Conservation (phyloP, 495 filamentous ascomycete genomes). For the Wilcoxina mikolae region DNA sequence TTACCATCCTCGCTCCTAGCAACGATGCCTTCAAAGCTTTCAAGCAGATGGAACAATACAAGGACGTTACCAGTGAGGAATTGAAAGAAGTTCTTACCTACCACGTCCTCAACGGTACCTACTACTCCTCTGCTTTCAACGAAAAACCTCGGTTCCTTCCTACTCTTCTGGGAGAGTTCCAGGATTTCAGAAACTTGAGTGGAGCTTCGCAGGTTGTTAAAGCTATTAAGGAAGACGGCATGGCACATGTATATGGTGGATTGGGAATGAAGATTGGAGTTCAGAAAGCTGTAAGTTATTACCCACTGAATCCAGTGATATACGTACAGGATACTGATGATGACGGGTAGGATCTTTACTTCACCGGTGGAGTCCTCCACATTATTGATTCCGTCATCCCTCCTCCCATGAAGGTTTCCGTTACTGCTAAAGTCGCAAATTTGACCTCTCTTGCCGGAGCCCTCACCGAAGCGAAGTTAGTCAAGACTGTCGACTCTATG, state of each 20-base stretch:
- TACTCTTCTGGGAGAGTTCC: constrained; percentile 38
- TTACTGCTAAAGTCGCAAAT: constrained; percentile 37
- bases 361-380: constrained; percentile 50
- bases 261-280: constrained; percentile 30
- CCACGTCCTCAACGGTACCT: constrained; percentile 48
- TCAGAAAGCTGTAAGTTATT: constrained; percentile 26
- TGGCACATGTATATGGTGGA: constrained; percentile 33
- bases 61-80: constrained; percentile 21
- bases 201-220: constrained; percentile 34
- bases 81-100: constrained; percentile 44
- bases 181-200: constrained; percentile 37
- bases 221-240: constrained; percentile 25
- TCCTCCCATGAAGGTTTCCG: constrained; percentile 39
- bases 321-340: not conserved
- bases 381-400: constrained; percentile 41
- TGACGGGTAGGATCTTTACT: constrained; percentile 38
- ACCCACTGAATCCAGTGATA: too few species aligned
- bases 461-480: constrained; percentile 34
- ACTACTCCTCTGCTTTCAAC: constrained; percentile 33
- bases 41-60: constrained; percentile 18
- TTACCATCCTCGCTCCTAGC: constrained; percentile 52
- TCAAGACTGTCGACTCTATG: constrained; percentile 31
- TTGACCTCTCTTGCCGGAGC: constrained; percentile 47
- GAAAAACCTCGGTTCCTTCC: constrained; percentile 38
- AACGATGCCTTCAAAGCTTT: constrained; percentile 42